Conservation (phyloP, 78 protist genomes). For the slime mould (Dictyostelium discoideum) region DNA sequence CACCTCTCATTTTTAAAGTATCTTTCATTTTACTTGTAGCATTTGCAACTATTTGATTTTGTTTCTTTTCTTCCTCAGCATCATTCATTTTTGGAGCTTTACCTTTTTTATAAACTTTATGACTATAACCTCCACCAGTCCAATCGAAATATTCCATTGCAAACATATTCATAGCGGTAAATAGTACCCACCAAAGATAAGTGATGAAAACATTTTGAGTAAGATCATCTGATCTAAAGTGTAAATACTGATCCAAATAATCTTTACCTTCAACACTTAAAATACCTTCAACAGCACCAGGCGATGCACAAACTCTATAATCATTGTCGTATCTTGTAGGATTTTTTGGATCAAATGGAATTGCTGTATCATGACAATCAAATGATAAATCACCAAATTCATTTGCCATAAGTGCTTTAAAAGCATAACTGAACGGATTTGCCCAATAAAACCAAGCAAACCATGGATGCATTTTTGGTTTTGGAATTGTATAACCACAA, state of each 20-base stretch:
- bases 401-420: conserved; percentile 49
- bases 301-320: conserved; percentile 16
- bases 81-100: conserved; percentile 80
- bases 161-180: conserved; percentile 19
- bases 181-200: conserved; percentile 48
- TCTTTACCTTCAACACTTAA: not conserved
- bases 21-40: conserved; percentile 55
- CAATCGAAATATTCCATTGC: conserved; percentile 68
- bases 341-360: conserved; percentile 20
- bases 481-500: conserved; percentile 49
- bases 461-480: conserved; percentile 65
- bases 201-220: not conserved
- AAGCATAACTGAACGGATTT: conserved; percentile 40
- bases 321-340: not conserved
- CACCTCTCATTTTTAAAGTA: conserved; percentile 35
- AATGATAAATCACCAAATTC: conserved; percentile 13
- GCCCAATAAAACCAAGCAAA: conserved; percentile 64
- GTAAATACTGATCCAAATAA: not conserved
- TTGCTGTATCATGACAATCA: not conserved
- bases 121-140: conserved; percentile 77
- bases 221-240: not conserved
- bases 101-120: conserved; percentile 74
- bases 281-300: conserved; percentile 26
- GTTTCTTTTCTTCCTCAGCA: conserved; percentile 29
- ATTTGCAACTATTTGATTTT: conserved; percentile 36